Evolutionary conservation across 75 land plant genomes (phyloP).

Genomic region (Larix kaempferi): DNA sequence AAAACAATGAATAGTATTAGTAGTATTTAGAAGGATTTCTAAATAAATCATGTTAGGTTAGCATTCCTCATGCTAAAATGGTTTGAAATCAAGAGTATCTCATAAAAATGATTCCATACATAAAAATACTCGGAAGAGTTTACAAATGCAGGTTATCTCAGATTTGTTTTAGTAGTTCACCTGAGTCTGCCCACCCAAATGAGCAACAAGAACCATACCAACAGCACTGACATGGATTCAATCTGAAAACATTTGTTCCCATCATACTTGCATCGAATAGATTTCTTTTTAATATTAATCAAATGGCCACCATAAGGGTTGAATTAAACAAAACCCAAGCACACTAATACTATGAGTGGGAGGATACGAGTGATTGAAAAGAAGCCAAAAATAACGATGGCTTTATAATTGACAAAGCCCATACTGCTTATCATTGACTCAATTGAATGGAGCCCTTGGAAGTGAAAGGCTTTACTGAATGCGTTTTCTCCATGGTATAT

Average conservation of each 20-base stretch:
- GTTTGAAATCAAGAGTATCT: not conserved
- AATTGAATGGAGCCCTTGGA: not conserved
- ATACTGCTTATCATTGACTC: not conserved
- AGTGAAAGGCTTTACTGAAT: not conserved
- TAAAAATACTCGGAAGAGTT: not conserved
- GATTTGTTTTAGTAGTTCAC: not conserved
- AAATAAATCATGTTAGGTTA: not conserved
- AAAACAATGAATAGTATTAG: not conserved
- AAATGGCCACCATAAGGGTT: no score
- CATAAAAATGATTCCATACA: not conserved
- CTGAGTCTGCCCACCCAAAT: not conserved
- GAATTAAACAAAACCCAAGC: no score
- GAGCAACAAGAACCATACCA: not conserved
- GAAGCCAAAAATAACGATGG: not conserved
- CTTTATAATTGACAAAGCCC: constrained; percentile 7
- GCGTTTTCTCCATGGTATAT: not conserved
- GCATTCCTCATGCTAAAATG: not conserved
- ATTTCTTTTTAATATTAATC: not conserved
- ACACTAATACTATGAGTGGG: not conserved
- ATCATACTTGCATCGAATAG: not conserved
- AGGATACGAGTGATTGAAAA: not conserved
- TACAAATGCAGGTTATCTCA: not conserved
- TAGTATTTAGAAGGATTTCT: not conserved
- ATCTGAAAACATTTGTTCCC: no score
- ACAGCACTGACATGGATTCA: no score